Evolutionary conservation across 1,139 yeast species (phyloP).

Genomic region (Candida sanyaensis): DNA sequence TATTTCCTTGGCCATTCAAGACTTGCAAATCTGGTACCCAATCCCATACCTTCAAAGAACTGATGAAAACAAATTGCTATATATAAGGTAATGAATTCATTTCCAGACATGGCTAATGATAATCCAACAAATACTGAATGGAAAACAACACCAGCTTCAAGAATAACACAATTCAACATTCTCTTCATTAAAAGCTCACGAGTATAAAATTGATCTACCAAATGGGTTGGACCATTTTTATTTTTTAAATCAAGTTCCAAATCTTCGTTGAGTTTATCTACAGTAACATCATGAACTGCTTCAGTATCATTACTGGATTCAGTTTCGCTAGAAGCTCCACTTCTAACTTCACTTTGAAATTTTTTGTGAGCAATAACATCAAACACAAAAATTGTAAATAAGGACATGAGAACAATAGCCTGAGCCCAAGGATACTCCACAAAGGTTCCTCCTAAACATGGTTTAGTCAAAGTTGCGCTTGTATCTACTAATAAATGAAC

Average conservation of each 20-base stretch:
- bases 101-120: constrained; percentile 39
- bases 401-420: constrained; percentile 34
- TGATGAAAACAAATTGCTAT: constrained; percentile 44
- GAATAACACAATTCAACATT: constrained; percentile 27
- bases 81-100: constrained; percentile 35
- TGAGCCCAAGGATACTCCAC: constrained; percentile 36
- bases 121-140: constrained; percentile 44
- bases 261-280: neutral
- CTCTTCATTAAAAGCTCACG: constrained; percentile 12
- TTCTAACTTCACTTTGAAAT: constrained; percentile 13
- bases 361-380: constrained; percentile 29
- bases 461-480: constrained; percentile 21
- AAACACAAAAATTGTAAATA: constrained; percentile 30
- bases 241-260: neutral
- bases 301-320: neutral
- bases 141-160: constrained; percentile 43
- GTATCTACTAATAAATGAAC: constrained; percentile 36
- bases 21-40: constrained; percentile 40
- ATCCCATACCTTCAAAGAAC: constrained; percentile 43
- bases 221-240: neutral
- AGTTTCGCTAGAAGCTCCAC: neutral
- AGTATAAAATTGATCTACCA: neutral
- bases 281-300: neutral
- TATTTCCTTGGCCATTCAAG: constrained; percentile 36
- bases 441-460: constrained; percentile 32